A percentile compares a stretch with the other conserved stretches of the same genome.
Evolutionary conservation across 108 stramenopile genomes (phyloP).

Genomic region (Nitzschia sp.): DNA sequence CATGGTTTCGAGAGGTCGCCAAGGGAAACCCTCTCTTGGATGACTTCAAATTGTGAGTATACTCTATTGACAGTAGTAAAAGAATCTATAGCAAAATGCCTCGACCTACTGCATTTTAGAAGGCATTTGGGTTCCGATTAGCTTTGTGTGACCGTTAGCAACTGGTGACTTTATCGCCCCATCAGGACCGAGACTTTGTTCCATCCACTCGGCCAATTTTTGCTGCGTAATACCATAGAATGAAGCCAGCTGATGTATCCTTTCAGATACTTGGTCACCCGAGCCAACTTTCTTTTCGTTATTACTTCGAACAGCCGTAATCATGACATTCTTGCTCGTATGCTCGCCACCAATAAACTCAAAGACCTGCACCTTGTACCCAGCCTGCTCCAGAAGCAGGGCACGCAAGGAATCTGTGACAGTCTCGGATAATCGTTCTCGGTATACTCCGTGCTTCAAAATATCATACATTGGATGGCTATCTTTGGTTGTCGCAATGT

Average conservation of each 20-base stretch:
- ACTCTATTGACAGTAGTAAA: neutral
- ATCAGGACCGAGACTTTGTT: slow-evolving; percentile 17
- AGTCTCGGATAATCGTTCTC: slow-evolving; percentile 78
- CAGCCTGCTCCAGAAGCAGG: slow-evolving; percentile 73
- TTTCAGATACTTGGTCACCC: slow-evolving; percentile 4
- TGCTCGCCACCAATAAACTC: slow-evolving; percentile 89
- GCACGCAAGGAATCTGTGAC: slow-evolving; percentile 81
- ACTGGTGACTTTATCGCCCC: no score
- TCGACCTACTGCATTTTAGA: neutral
- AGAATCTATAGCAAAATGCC: no score
- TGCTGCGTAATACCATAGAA: slow-evolving; percentile 69
- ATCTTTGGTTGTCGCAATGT: slow-evolving; percentile 30
- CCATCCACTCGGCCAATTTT: slow-evolving; percentile 65
- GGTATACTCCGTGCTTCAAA: slow-evolving; percentile 68
- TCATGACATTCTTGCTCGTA: slow-evolving; percentile 88
- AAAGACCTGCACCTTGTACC: slow-evolving; percentile 86
- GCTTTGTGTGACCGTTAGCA: neutral
- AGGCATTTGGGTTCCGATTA: slow-evolving; percentile 1
- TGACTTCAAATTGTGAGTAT: neutral
- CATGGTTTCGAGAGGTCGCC: neutral
- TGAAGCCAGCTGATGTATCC: slow-evolving; percentile 49
- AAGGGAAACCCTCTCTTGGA: neutral
- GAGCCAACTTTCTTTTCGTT: neutral
- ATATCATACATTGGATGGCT: slow-evolving; percentile 56
- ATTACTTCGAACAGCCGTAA: slow-evolving; percentile 60